Base-by-base conservation (phyloP, 805 yeast genomes). In the Candida adriatica region DNA sequence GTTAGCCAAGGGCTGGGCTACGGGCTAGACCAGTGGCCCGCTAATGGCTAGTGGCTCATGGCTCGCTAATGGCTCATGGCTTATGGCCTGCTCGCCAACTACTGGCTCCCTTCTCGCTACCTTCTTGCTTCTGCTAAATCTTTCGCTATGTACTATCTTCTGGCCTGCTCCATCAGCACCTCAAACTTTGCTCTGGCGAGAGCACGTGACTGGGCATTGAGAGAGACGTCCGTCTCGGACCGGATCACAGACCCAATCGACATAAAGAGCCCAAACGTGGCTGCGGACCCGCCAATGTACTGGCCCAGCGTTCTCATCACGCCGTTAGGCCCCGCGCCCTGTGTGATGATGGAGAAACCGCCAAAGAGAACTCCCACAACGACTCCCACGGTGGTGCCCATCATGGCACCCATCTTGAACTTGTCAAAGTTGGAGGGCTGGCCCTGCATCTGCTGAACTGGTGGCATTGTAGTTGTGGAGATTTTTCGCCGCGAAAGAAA, bases 321-420 rank as follows among this genome's bases (percentile, higher is more conserved):
- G 35, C 99, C 99, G 53, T 85, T 83, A 29, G 99, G 98, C 10
- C 95, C 96, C n/a, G 98, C 92, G 13, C 99, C 99, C 45, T 82
- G 79, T 35, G 87, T 88, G 43, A 86, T 58, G 46, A 94, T 81
- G 37, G 96, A 80, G 52, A 84, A 77, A 16, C 96, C 95, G 31
- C 97, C 98, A 58, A 90, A 92, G 44, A 94, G 64, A 29, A 90
- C 80, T 41, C 98, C 98, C 24, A 90, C 86, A 51, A 94, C 92
- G 8, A 87, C 92, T 43, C 98, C 98, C 13, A 63, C 69, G 2
- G 68, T 58, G 13, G 68, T 76, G 42, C 99, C 99, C 96, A 92
- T 92, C 66, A 90, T 65, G 39, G 87, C 79, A 34, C 99, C 99
- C 97, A 92, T 92, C 64, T 92, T 92, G 74, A 92, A 84, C 65